These are phyloP conservation scores for Xylariaceae sp. DNA, from an alignment of 2,329 filamentous ascomycete genomes.

Conservation along the genomic window DNA sequence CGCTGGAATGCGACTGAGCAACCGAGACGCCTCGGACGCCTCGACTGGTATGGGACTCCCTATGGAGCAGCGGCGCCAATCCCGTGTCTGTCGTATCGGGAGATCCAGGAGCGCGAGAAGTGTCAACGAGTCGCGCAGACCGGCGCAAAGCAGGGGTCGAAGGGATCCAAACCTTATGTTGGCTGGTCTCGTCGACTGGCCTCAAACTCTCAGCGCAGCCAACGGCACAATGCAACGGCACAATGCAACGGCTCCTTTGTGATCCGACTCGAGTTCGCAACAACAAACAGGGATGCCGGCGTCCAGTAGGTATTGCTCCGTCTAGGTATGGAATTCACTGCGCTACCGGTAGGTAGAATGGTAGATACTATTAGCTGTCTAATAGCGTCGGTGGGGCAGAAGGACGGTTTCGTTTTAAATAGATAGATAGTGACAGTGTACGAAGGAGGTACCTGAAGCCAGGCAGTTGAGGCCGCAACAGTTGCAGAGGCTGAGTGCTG, in stretches of 20 bases:
- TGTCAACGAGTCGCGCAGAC: conserved; percentile 17
- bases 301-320: no score
- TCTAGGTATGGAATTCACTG: no score
- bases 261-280: no score
- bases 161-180: conserved; percentile 6
- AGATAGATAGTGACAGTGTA: no score
- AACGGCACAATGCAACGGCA: background rate
- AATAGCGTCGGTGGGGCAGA: no score
- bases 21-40: conserved; percentile 18
- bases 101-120: background rate
- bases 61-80: conserved; percentile 15
- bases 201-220: background rate
- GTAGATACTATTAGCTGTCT: background rate
- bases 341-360: background rate
- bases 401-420: no score
- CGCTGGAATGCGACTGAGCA: conserved; percentile 16
- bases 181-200: background rate
- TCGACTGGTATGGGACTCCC: no score
- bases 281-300: no score
- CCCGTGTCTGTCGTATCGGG: conserved; percentile 12
- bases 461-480: no score
- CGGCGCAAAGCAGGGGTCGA: background rate
- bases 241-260: no score
- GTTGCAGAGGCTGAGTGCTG: background rate
- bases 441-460: no score